phyloP scores from a whole-genome alignment of 768 basidiomycete species.

The Clitopilus passeckerianus region DNA sequence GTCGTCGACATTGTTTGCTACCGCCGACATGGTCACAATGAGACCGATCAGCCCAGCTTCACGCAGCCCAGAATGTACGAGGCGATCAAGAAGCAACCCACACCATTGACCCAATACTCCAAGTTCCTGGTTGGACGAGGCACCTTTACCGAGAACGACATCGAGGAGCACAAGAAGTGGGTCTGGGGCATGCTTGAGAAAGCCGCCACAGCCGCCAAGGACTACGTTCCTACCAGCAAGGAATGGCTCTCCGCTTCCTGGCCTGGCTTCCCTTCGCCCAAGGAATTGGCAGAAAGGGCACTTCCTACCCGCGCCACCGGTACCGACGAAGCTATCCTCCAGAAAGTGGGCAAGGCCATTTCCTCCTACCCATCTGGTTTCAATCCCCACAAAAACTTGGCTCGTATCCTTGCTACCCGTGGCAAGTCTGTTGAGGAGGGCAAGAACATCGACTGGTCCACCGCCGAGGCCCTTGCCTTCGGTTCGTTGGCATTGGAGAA shows the following conservation, averaged over 20 bases:
- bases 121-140: constrained; percentile 87
- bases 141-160: constrained; percentile 93
- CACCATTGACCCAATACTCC: constrained; percentile 87
- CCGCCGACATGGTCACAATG: constrained; percentile 98
- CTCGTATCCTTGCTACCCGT: constrained; percentile 82
- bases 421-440: constrained; percentile 93
- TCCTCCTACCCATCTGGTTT: constrained; percentile 85
- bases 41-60: constrained; percentile 98
- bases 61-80: constrained; percentile 99
- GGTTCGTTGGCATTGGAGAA: constrained; percentile 91
- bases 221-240: constrained; percentile 90
- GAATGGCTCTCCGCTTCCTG: constrained; percentile 98
- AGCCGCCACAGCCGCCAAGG: constrained; percentile 89
- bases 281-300: constrained; percentile 87
- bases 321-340: constrained; percentile 66
- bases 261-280: constrained; percentile 98
- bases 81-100: constrained; percentile 91
- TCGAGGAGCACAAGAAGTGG: constrained; percentile 99
- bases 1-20: constrained; percentile 99
- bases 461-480: constrained; percentile 95
- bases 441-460: constrained; percentile 93
- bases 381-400: constrained; percentile 87
- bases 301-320: constrained; percentile 92
- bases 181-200: constrained; percentile 99
- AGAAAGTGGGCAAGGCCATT: constrained; percentile 82